Evolutionary conservation across 305 asterid genomes (phyloP).

Genomic region (Fraxinus sp.): DNA sequence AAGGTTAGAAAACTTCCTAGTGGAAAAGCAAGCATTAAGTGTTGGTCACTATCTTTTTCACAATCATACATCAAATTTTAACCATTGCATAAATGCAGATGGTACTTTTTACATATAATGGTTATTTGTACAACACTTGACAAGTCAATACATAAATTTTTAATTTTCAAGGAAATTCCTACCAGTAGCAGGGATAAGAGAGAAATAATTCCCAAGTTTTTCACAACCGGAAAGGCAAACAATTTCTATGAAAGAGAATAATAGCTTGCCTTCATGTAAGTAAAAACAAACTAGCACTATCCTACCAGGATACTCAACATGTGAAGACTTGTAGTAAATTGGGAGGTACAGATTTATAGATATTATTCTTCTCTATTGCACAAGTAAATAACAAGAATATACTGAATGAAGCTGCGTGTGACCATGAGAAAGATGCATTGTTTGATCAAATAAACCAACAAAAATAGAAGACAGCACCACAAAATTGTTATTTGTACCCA

Average conservation of each 20-base stretch:
- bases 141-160: background rate
- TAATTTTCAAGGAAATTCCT: background rate
- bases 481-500: constrained; percentile 7
- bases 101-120: background rate
- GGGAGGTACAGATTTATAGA: background rate
- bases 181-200: background rate
- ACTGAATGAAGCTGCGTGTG: background rate
- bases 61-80: background rate
- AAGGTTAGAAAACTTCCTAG: background rate
- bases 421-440: constrained; percentile 9
- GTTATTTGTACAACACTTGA: background rate
- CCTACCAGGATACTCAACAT: background rate
- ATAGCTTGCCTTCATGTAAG: background rate
- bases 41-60: background rate
- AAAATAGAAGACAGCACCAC: constrained; percentile 9
- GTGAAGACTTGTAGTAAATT: background rate
- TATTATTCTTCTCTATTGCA: background rate
- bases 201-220: background rate
- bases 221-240: background rate
- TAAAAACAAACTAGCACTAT: background rate
- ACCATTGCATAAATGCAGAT: background rate
- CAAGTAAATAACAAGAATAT: constrained; percentile 6
- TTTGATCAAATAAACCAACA: constrained; percentile 14
- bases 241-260: background rate
- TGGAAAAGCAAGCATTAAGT: background rate